phyloP scores from a whole-genome alignment of 805 yeast species.

The Pichia occidentalis region DNA sequence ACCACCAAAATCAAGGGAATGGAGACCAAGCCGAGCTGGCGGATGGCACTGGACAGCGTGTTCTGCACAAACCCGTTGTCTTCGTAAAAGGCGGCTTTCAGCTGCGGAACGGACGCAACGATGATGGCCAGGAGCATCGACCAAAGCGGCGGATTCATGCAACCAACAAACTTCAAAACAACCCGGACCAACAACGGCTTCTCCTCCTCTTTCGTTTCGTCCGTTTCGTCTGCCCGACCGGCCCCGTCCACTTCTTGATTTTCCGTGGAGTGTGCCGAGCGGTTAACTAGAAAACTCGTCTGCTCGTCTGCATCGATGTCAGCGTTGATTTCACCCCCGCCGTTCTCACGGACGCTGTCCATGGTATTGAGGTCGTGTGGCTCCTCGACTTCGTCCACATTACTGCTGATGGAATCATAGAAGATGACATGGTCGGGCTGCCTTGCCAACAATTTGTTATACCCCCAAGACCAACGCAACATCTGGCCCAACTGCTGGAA shows the following conservation, averaged over 20 bases:
- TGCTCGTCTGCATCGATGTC: too few relatives aligned
- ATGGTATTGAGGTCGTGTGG: conserved; percentile 1
- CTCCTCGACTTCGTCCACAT: neutral
- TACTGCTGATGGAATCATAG: conserved; percentile 10
- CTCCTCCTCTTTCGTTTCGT: neutral
- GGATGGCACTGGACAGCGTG: conserved; percentile 57
- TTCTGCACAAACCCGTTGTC: conserved; percentile 56
- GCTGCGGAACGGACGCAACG: conserved; percentile 58
- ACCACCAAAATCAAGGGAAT: conserved; percentile 72
- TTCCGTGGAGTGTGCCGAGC: too few relatives aligned
- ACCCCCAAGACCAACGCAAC: conserved; percentile 85
- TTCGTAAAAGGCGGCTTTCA: conserved; percentile 53
- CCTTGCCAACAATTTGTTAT: conserved; percentile 57
- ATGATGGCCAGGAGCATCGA: conserved; percentile 65
- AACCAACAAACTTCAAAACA: conserved; percentile 14
- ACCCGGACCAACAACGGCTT: neutral
- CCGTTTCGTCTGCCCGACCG: conserved; percentile 12
- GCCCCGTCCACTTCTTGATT: conserved; percentile 16
- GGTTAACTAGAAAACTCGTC: too few relatives aligned
- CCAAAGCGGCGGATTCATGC: conserved; percentile 78
- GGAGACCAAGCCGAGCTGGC: conserved; percentile 65
- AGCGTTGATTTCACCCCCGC: too few relatives aligned
- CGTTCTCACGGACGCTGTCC: too few relatives aligned
- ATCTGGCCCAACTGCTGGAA: conserved; percentile 82
- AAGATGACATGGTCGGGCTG: conserved; percentile 34